Evolutionary conservation across 2,329 filamentous ascomycete species (phyloP).

Genomic region (Camillea tinctor): DNA sequence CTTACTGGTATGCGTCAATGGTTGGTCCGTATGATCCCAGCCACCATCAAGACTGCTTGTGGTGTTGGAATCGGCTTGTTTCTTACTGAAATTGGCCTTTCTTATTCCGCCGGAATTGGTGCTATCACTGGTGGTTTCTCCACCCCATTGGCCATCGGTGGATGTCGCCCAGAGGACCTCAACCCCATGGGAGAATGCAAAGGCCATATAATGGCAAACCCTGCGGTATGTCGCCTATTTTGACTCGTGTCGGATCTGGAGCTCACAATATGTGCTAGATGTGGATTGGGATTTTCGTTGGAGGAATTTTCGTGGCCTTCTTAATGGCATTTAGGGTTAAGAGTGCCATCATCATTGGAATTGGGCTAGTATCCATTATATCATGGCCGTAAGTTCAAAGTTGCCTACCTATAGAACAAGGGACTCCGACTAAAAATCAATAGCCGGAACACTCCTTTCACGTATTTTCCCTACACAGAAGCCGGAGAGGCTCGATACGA

Average conservation of each 20-base stretch:
- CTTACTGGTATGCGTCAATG: slow-evolving; percentile 71
- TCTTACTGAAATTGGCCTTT: slow-evolving; percentile 63
- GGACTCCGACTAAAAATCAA: slow-evolving; percentile 11
- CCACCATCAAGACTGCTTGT: slow-evolving; percentile 64
- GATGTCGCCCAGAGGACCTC: slow-evolving; percentile 61
- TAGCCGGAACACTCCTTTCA: slow-evolving; percentile 65
- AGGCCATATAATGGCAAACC: slow-evolving; percentile 70
- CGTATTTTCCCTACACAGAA: slow-evolving; percentile 67
- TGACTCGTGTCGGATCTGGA: not conserved
- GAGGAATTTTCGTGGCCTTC: slow-evolving; percentile 75
- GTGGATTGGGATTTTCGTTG: slow-evolving; percentile 83
- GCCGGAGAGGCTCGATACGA: slow-evolving; percentile 65
- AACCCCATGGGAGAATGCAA: slow-evolving; percentile 50
- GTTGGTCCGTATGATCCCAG: slow-evolving; percentile 65
- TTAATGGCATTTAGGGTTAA: slow-evolving; percentile 79
- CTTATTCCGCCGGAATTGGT: slow-evolving; percentile 80
- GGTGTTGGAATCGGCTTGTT: slow-evolving; percentile 66
- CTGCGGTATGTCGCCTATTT: slow-evolving; percentile 51
- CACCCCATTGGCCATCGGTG: slow-evolving; percentile 75
- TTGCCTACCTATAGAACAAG: not conserved
- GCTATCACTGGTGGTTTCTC: slow-evolving; percentile 68
- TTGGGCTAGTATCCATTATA: slow-evolving; percentile 67
- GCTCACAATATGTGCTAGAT: slow-evolving; percentile 45
- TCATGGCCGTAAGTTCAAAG: slow-evolving; percentile 65
- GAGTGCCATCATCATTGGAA: slow-evolving; percentile 72